phyloP scores from a whole-genome alignment of 2,329 filamentous ascomycete genomes.

The Colletotrichum tamarilloi region DNA sequence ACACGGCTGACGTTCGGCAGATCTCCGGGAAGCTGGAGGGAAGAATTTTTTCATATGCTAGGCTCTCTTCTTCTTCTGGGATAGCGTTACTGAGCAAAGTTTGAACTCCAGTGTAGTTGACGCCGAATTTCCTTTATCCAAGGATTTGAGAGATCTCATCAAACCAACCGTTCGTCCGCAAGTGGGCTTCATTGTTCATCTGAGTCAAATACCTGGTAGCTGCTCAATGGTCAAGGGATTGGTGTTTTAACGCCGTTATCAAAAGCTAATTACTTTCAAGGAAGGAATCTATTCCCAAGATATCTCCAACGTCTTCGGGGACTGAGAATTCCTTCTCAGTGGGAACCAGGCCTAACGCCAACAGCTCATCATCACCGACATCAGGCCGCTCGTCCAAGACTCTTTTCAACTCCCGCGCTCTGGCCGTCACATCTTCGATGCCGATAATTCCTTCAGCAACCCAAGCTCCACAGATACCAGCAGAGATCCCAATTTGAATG shows the following conservation, averaged over 20 bases:
- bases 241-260: background rate
- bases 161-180: no score
- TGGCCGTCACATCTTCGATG: slow-evolving; percentile 69
- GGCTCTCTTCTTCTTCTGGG: no score
- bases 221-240: no score
- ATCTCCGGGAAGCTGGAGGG: background rate
- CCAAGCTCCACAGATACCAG: slow-evolving; percentile 56
- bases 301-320: slow-evolving; percentile 46
- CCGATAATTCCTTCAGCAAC: slow-evolving; percentile 61
- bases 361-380: slow-evolving; percentile 48
- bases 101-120: no score
- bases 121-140: no score
- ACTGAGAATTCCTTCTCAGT: slow-evolving; percentile 56
- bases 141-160: no score
- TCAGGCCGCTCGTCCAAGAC: slow-evolving; percentile 53
- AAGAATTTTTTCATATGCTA: no score
- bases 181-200: background rate
- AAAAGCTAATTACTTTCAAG: background rate
- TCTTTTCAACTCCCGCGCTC: slow-evolving; percentile 59
- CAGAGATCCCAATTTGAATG: slow-evolving; percentile 71
- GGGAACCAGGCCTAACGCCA: slow-evolving; percentile 53
- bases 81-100: no score
- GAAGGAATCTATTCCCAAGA: slow-evolving; percentile 45
- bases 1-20: background rate
- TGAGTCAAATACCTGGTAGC: no score